These are phyloP conservation scores for Nemania serpens DNA, from an alignment of 2,329 filamentous ascomycete genomes.

Conservation along the genomic window DNA sequence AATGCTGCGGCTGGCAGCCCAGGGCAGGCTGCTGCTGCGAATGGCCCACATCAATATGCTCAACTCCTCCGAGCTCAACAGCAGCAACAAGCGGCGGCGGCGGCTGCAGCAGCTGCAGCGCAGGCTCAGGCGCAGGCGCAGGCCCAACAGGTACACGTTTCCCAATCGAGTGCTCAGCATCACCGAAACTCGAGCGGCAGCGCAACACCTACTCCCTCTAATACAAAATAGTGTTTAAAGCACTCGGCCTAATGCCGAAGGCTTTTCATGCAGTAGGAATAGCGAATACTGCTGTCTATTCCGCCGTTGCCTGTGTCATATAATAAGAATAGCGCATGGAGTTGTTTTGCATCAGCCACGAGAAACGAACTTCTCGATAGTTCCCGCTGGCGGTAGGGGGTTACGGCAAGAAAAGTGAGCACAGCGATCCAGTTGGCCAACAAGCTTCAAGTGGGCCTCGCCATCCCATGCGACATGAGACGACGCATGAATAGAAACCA, in stretches of 20 bases:
- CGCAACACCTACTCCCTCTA: slow-evolving; percentile 37
- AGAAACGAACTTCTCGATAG: background rate
- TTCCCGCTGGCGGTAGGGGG: slow-evolving; percentile 3
- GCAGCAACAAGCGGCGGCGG: slow-evolving; percentile 44
- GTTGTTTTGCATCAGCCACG: slow-evolving; percentile 5
- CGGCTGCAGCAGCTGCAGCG: slow-evolving; percentile 32
- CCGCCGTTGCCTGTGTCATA: slow-evolving; percentile 11
- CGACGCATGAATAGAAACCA: slow-evolving; percentile 24
- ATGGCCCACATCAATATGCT: slow-evolving; percentile 63
- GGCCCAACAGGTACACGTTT: slow-evolving; percentile 29
- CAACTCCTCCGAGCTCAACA: slow-evolving; percentile 63
- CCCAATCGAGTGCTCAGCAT: slow-evolving; percentile 40
- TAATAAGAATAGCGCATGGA: slow-evolving; percentile 9
- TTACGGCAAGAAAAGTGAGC: slow-evolving; percentile 10
- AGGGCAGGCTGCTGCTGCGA: slow-evolving; percentile 54
- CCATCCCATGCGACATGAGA: slow-evolving; percentile 8
- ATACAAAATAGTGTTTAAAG: slow-evolving; percentile 29
- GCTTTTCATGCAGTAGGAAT: background rate
- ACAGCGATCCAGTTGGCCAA: background rate
- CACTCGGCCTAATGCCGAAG: background rate
- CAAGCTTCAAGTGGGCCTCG: background rate
- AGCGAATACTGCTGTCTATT: background rate
- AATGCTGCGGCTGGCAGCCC: slow-evolving; percentile 58
- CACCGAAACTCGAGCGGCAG: slow-evolving; percentile 39
- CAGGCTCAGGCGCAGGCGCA: slow-evolving; percentile 35